Evolutionary conservation across 164 flowering plant genomes (phyloP).

Genomic region (Chimonanthus salicifolius): DNA sequence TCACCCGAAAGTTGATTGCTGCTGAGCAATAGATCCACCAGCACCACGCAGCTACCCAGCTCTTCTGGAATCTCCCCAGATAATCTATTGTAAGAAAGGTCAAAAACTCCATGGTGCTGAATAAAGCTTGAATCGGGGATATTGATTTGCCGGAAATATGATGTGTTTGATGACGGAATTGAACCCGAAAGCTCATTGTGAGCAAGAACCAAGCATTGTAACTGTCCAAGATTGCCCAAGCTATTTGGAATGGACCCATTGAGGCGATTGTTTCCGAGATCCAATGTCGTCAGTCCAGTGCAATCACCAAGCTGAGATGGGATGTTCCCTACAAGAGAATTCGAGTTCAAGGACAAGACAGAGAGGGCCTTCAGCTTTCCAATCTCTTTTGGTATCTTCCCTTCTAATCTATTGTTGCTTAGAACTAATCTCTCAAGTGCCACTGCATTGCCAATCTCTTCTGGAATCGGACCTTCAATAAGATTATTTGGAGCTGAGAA

Average conservation of each 20-base stretch:
- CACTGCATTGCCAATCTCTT: constrained; percentile 47
- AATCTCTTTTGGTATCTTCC: constrained; percentile 54
- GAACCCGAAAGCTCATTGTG: constrained; percentile 53
- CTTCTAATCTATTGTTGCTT: constrained; percentile 44
- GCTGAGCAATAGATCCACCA: constrained; percentile 51
- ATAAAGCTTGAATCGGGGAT: constrained; percentile 64
- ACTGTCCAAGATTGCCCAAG: constrained; percentile 32
- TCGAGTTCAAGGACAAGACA: constrained; percentile 55
- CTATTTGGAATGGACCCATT: constrained; percentile 23
- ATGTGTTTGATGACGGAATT: constrained; percentile 44
- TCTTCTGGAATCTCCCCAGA: constrained; percentile 65
- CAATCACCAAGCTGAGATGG: constrained; percentile 55
- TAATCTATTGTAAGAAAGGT: constrained; percentile 59
- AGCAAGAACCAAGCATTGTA: constrained; percentile 72
- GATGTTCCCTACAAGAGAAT: constrained; percentile 44
- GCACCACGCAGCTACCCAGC: constrained; percentile 47
- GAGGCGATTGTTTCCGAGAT: constrained; percentile 53
- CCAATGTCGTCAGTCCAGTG: constrained; percentile 45
- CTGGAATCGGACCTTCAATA: constrained; percentile 44
- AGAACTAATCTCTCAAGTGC: constrained; percentile 45
- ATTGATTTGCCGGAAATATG: constrained; percentile 41
- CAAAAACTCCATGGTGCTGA: constrained; percentile 73
- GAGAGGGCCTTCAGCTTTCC: constrained; percentile 50
- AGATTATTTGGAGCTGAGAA: constrained; percentile 58
- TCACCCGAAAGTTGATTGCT: constrained; percentile 60